Base-by-base conservation (phyloP, 768 basidiomycete genomes). In the Phanerochaete sordida region DNA sequence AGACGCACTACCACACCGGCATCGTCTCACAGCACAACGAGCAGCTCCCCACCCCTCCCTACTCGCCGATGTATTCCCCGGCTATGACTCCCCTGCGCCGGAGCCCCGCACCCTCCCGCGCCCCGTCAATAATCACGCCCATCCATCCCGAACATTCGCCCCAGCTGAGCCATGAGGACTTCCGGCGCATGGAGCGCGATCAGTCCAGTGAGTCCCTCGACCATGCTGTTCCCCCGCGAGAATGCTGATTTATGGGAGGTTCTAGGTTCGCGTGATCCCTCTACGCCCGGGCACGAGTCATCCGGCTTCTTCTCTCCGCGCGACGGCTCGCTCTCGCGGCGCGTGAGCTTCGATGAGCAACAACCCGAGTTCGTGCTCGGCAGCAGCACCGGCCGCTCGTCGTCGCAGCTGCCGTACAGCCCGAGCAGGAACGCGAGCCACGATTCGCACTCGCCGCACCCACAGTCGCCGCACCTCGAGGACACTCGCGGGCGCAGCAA, bases 401-500 rank as follows among this genome's bases (percentile, higher is more conserved):
- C 24, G 60, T 30, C 59, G 35, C 58, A 54, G 8, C 57, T 39
- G 3, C 57, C 46, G 1, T 48, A 48, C 57, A 48, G 53, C 23
- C 53, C 53, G 2, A 39, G 23, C 21, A 35, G 53, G 16, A 54
- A 27, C 35, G 33, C 19, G 35, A 43, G 53, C n/a, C 53, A 54
- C 37, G 53, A 43, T 45, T 46, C 24, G 27, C 47, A 58, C 28
- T 48, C 21, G 23, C 45, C 31, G 60, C 63, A 5, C 46, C 46
- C 33, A 65, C 64, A 59, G n/a, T n/a, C n/a, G n/a, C n/a, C n/a
- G n/a, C n/a, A n/a, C n/a, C n/a, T n/a, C 33, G 67, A 65, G 19
- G 70, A 66, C 16, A 23, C 39, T 31, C 70, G 77, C n/a, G 74
- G 77, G 19, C 68, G 71, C 62, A 77, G 68, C 57, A 78, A 82